Base-by-base conservation (phyloP, 441 rosid genomes). In the Populus hybrid region DNA sequence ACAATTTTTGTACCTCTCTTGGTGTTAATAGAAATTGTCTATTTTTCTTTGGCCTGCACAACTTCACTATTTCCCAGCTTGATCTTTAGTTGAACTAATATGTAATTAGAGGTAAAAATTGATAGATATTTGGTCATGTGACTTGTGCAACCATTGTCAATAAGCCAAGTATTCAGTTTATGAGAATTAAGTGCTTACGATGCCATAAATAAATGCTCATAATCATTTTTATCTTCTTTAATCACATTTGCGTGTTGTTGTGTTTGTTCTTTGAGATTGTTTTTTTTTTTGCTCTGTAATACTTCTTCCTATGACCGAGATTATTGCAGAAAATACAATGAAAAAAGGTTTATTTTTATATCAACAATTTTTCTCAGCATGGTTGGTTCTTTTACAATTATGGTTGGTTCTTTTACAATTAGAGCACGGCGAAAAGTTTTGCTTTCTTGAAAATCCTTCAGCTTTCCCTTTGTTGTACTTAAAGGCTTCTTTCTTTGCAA, bases 141-240 rank as follows among this genome's bases (percentile, higher is more conserved):
- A 11, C 1, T 40, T 2, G 21, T 40, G 40, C 14, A 66, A 0
- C 65, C 42, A 42, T 3, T 65, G 1, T 75, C 40, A 65, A 75
- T 14, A 0, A 75, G 14, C 12, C n/a, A 45, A 1, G 24, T 29
- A 12, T 16, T 45, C 7, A 3, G 6, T 50, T 12, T 10, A 6
- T 14, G n/a, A 4, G 2, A 6, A 6, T 0, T 0, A 0, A 6
- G 7, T 0, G 7, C 0, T 16, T 53, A 2, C 0, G 2, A 53
- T 1, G 61, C 61, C 8, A 53, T 53, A 18, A 53, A 53, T 5
- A 53, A 18, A 18, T 18, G 21, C 0, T 18, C 21, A 6, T 0
- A n/a, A 6, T 53, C 61, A 18, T 2, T 0, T 53, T 53, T 31
- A 3, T 18, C 61, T 1, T 53, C 9, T 6, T 53, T 0, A 6